These are phyloP conservation scores for Calonectria montana DNA, from an alignment of 2,329 filamentous ascomycete species.

Conservation along the genomic window DNA sequence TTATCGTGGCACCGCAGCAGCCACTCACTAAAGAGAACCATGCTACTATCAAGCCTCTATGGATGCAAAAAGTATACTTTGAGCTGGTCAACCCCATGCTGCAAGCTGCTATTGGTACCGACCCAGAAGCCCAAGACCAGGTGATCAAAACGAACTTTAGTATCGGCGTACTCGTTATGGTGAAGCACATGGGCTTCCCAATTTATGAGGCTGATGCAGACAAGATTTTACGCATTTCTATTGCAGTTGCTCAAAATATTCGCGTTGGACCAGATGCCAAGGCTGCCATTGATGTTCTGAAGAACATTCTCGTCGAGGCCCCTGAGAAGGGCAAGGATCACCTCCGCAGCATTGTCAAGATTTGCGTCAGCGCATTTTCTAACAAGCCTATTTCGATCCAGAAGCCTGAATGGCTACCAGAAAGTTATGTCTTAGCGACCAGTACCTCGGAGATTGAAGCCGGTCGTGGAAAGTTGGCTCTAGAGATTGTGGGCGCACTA, in stretches of 20 bases:
- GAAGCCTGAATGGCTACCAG: conserved; percentile 46
- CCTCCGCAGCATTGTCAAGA: conserved; percentile 60
- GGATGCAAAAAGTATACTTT: conserved; percentile 62
- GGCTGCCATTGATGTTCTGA: conserved; percentile 61
- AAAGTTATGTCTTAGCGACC: conserved; percentile 31
- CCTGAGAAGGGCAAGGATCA: conserved; percentile 60
- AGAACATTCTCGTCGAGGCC: conserved; percentile 59
- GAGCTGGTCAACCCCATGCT: conserved; percentile 60
- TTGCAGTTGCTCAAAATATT: conserved; percentile 58
- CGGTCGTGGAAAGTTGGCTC: conserved; percentile 57
- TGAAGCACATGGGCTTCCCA: conserved; percentile 61
- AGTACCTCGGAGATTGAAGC: conserved; percentile 39
- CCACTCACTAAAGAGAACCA: conserved; percentile 55
- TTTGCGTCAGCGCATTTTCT: conserved; percentile 54
- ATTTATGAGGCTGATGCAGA: conserved; percentile 65
- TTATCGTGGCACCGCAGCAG: conserved; percentile 54
- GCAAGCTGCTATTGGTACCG: conserved; percentile 49
- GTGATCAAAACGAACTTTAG: conserved; percentile 54
- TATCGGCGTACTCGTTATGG: conserved; percentile 60
- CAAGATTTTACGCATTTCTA: conserved; percentile 60
- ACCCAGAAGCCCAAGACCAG: conserved; percentile 44
- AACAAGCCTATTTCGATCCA: conserved; percentile 41
- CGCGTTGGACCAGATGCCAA: conserved; percentile 57
- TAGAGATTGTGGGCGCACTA: conserved; percentile 61
- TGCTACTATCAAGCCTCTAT: conserved; percentile 57